phyloP scores from a whole-genome alignment of 371 early-diverging fungal species.

The Mucor saturninus region DNA sequence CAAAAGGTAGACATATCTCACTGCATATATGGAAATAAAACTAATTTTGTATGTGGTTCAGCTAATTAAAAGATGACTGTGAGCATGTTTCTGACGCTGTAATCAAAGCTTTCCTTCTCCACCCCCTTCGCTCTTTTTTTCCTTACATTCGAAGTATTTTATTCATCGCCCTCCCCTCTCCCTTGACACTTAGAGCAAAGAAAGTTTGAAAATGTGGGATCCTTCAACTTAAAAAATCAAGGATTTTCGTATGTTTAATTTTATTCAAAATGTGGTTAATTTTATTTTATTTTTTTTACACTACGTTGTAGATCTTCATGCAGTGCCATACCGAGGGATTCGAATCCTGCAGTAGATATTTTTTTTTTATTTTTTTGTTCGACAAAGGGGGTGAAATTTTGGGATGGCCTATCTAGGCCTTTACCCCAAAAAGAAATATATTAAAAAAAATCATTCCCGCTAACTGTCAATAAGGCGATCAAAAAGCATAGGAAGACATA shows the following conservation, averaged over 20 bases:
- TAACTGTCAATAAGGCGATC: no score
- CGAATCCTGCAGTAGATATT: neutral
- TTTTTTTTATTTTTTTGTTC: neutral
- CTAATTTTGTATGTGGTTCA: slow-evolving; percentile 1
- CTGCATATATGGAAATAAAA: slow-evolving; percentile 1
- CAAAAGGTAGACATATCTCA: neutral
- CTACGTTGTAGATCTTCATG: neutral
- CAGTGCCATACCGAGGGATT: neutral
- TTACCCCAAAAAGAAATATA: no score
- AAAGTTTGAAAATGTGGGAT: neutral
- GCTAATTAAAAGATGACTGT: neutral
- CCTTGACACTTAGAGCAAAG: neutral
- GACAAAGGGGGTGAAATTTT: neutral
- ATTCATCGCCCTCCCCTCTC: neutral
- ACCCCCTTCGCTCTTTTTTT: neutral
- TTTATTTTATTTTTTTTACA: neutral
- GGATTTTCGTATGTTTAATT: neutral
- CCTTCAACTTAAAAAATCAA: slow-evolving; percentile 1
- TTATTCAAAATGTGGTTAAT: neutral
- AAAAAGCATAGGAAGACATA: no score
- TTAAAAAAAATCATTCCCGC: no score
- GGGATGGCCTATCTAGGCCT: neutral
- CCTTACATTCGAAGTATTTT: neutral
- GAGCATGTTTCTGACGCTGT: neutral
- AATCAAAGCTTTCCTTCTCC: no score